Percentiles rank a stretch among this genome's conserved stretches.
These are phyloP conservation scores for Neurospora terricola DNA, from an alignment of 495 filamentous ascomycete genomes.

Conservation along the genomic window DNA sequence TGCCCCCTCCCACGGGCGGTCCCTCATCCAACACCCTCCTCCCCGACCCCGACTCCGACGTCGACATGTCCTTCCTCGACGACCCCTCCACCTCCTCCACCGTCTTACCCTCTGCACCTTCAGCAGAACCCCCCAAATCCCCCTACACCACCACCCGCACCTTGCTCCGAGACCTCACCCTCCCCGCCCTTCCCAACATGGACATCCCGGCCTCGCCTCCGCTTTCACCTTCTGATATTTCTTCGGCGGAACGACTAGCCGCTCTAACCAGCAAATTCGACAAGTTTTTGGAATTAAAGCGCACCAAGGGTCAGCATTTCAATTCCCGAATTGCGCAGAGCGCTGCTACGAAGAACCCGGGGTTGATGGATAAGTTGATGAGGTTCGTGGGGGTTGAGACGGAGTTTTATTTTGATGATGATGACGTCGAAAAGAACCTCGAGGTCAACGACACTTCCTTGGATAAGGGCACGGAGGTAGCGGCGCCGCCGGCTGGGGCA, in stretches of 20 bases:
- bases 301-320: slow-evolving; percentile 75
- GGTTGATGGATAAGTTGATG: slow-evolving; percentile 67
- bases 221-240: slow-evolving; percentile 52
- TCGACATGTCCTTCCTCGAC: slow-evolving; percentile 17
- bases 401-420: too few relatives aligned
- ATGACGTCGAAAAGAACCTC: too few relatives aligned
- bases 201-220: slow-evolving; percentile 81
- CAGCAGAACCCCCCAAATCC: slow-evolving; percentile 40
- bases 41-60: slow-evolving; percentile 4
- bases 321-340: slow-evolving; percentile 69
- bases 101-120: neutral
- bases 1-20: neutral
- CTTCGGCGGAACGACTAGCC: neutral
- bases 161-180: slow-evolving; percentile 67
- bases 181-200: slow-evolving; percentile 70
- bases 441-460: too few relatives aligned
- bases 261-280: slow-evolving; percentile 62
- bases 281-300: slow-evolving; percentile 75
- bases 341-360: slow-evolving; percentile 69
- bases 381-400: slow-evolving; percentile 63
- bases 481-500: neutral
- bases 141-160: slow-evolving; percentile 59
- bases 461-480: too few relatives aligned
- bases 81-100: neutral
- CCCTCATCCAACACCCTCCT: neutral